phyloP scores from a whole-genome alignment of 139 green algal genomes.

The Eudorina sp. region DNA sequence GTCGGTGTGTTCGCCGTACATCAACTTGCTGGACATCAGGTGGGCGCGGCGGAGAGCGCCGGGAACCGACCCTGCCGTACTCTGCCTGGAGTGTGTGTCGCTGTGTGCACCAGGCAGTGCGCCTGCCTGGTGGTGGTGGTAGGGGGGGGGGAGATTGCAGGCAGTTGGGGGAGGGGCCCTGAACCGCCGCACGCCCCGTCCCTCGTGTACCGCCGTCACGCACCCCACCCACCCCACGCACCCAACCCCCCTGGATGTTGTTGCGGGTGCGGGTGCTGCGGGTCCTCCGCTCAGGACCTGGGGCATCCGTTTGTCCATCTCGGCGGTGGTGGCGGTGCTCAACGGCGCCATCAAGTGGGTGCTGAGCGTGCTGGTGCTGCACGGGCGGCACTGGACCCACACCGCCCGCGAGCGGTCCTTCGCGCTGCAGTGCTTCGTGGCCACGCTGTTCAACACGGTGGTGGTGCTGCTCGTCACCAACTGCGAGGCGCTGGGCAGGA shows the following conservation, averaged over 20 bases:
- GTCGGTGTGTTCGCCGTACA: conserved; percentile 34
- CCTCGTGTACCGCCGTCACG: too few species aligned
- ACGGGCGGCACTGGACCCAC: conserved; percentile 66
- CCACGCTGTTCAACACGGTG: conserved; percentile 63
- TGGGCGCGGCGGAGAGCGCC: conserved; percentile 24
- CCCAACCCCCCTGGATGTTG: too few species aligned
- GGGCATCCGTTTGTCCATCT: conserved; percentile 29
- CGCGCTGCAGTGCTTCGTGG: conserved; percentile 52
- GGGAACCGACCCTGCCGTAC: too few species aligned
- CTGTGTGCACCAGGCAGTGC: too few species aligned
- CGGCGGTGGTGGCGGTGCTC: conserved; percentile 51
- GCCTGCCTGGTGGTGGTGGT: too few species aligned
- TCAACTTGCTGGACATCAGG: conserved; percentile 46
- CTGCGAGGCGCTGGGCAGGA: neutral
- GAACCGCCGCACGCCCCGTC: too few species aligned
- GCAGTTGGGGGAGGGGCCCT: too few species aligned
- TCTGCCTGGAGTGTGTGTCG: too few species aligned
- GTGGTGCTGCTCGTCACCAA: conserved; percentile 69
- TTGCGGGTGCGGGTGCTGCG: too few species aligned
- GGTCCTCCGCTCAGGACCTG: conserved; percentile 29
- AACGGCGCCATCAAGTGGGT: conserved; percentile 62
- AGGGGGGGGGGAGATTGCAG: too few species aligned
- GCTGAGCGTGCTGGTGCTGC: conserved; percentile 49
- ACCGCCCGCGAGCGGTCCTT: conserved; percentile 59
- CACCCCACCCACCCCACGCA: too few species aligned